Conservation (phyloP, 148 eudicot genomes). For the Persicaria maculosa region DNA sequence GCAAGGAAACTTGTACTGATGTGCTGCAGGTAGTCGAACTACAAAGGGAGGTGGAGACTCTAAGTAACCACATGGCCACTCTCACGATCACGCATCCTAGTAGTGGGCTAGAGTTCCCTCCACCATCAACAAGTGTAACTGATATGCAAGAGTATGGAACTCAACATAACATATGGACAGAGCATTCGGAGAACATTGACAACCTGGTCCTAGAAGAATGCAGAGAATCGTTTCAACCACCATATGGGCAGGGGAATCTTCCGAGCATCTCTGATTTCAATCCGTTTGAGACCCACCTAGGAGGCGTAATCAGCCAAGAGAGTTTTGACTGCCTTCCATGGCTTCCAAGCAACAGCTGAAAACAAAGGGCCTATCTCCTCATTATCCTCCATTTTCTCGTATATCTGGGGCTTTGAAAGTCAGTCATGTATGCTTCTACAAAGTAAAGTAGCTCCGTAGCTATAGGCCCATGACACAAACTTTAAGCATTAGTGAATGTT, state of each 20-base stretch:
- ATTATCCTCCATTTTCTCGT: background rate
- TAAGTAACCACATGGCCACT: constrained; percentile 44
- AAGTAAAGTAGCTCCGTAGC: background rate
- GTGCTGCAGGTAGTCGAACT: constrained; percentile 53
- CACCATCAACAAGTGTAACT: background rate
- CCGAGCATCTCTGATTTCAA: background rate
- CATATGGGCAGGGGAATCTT: background rate
- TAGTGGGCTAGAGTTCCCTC: background rate
- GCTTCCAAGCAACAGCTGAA: background rate
- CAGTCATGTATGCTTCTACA: background rate
- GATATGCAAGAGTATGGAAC: background rate
- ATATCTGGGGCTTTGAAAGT: background rate
- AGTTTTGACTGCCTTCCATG: background rate
- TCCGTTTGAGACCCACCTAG: background rate
- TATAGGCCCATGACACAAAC: background rate
- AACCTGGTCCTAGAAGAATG: background rate
- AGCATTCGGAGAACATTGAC: background rate
- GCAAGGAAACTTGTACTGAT: background rate
- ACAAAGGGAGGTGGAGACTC: constrained; percentile 53
- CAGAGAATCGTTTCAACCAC: background rate
- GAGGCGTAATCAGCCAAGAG: background rate
- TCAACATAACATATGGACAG: background rate
- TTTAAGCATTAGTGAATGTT: background rate
- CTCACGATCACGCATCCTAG: background rate
- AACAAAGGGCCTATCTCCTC: background rate